Base-by-base conservation (phyloP, 495 filamentous ascomycete species). In the Aspergillus sclerotiicarbonarius region DNA sequence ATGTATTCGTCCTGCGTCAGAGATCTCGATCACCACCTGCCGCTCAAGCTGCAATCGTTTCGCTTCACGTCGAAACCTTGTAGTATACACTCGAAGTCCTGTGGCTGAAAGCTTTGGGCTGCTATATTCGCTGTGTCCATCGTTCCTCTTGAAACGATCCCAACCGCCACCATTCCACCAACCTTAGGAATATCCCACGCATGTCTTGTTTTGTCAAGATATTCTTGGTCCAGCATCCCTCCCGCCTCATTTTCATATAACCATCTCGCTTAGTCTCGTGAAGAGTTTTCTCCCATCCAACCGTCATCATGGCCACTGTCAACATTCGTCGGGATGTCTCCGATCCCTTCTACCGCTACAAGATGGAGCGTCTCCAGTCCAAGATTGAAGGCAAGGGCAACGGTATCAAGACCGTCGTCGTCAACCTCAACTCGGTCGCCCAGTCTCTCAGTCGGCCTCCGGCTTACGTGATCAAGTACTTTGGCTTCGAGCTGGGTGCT, bases 301-400 rank as follows among this genome's bases (percentile, higher is more conserved):
- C 76, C 78, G 83, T 81, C 80, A 86, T 60, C 75, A 93, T 93
- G 89, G 87, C 87, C 76, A 89, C 87, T 76, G 81, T 98, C 84
- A 98, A 98, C 78, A 92, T 98, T 82, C 93, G 92, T 74, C 90
- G 94, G 76, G 95, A 98, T 90, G 87, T 96, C 79, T 87, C 86
- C 79, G 94, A 98, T 80, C 89, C 90, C 74, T 98, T 97, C 88
- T 98, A 98, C 78, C 94, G 94, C 76, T 98, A 98, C 86, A 98
- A 98, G 84, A 98, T 98, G 94, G 94, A 98, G 79, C 86, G 84
- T 62, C 82, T 98, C 70, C 90, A 92, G 82, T 96, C 94, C 75
- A 98, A 98, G 84, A 94, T 98, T 68, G 94, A 98, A 78, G 94
- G 94, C 76, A 98, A 98, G 79, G 94, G 94, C 58, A 98, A 98